Evolutionary conservation across 148 eudicot species (phyloP).

Genomic region (Persicaria maculosa): DNA sequence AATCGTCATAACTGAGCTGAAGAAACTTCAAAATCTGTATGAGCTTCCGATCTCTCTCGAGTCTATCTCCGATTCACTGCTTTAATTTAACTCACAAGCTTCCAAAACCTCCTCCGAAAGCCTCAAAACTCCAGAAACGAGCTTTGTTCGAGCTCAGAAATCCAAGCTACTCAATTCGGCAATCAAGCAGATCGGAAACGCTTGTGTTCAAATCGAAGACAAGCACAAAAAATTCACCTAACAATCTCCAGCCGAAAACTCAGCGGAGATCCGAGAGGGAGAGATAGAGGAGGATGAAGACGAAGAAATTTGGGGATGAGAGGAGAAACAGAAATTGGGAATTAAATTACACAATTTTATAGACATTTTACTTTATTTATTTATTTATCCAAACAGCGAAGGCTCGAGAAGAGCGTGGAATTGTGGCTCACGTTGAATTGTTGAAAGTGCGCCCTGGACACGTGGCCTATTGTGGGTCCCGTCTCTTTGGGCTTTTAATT

Average conservation of each 20-base stretch:
- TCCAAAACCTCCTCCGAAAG: neutral
- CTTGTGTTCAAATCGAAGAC: neutral
- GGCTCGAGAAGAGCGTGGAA: neutral
- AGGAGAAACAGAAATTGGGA: neutral
- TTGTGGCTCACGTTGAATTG: conserved; percentile 6
- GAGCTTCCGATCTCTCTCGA: neutral
- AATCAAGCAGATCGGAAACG: neutral
- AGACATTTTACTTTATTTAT: neutral
- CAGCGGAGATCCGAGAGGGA: neutral
- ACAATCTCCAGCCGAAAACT: neutral
- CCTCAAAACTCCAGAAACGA: neutral
- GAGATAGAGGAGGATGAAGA: neutral
- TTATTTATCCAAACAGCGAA: neutral
- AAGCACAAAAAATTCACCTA: neutral
- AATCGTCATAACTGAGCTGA: conserved; percentile 33
- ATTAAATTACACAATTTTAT: neutral
- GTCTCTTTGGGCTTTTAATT: neutral
- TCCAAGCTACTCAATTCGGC: neutral
- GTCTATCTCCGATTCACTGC: neutral
- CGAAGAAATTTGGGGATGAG: neutral
- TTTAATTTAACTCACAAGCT: neutral
- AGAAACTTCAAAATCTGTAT: conserved; percentile 17
- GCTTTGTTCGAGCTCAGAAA: neutral
- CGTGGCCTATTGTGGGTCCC: conserved; percentile 8
- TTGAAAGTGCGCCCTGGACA: neutral